Evolutionary conservation across 2,329 filamentous ascomycete genomes (phyloP).

Genomic region (Penicillium crustosum): DNA sequence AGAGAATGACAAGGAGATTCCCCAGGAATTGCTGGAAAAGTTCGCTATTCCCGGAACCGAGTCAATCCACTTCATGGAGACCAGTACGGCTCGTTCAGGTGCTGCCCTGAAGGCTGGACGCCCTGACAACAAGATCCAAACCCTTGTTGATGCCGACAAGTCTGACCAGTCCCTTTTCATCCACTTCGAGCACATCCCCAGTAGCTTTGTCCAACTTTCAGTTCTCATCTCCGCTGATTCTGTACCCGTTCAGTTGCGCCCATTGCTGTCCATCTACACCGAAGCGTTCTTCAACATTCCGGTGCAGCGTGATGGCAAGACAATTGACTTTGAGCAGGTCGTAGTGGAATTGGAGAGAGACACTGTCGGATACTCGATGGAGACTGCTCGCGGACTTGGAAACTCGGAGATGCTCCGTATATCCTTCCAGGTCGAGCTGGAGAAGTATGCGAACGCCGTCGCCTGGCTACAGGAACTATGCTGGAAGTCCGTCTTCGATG

Average conservation of each 20-base stretch:
- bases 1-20: slow-evolving; percentile 86
- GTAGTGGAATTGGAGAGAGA: slow-evolving; percentile 89
- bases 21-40: slow-evolving; percentile 72
- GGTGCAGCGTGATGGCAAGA: slow-evolving; percentile 71
- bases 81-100: slow-evolving; percentile 79
- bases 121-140: slow-evolving; percentile 68
- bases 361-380: slow-evolving; percentile 79
- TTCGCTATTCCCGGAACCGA: slow-evolving; percentile 83
- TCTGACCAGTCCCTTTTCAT: slow-evolving; percentile 74
- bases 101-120: slow-evolving; percentile 69
- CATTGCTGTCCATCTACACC: slow-evolving; percentile 77
- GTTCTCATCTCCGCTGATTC: slow-evolving; percentile 76
- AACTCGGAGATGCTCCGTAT: slow-evolving; percentile 81
- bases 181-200: slow-evolving; percentile 94
- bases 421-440: slow-evolving; percentile 79
- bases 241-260: slow-evolving; percentile 78
- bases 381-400: slow-evolving; percentile 65
- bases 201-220: slow-evolving; percentile 85
- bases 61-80: slow-evolving; percentile 93
- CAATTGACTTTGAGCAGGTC: slow-evolving; percentile 84
- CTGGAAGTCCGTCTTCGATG: slow-evolving; percentile 85
- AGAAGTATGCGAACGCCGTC: slow-evolving; percentile 81
- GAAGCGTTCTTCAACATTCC: slow-evolving; percentile 96
- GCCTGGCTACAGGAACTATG: slow-evolving; percentile 83
- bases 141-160: slow-evolving; percentile 69